Conservation (phyloP, 2,329 filamentous ascomycete genomes). For the Zasmidium cellare region DNA sequence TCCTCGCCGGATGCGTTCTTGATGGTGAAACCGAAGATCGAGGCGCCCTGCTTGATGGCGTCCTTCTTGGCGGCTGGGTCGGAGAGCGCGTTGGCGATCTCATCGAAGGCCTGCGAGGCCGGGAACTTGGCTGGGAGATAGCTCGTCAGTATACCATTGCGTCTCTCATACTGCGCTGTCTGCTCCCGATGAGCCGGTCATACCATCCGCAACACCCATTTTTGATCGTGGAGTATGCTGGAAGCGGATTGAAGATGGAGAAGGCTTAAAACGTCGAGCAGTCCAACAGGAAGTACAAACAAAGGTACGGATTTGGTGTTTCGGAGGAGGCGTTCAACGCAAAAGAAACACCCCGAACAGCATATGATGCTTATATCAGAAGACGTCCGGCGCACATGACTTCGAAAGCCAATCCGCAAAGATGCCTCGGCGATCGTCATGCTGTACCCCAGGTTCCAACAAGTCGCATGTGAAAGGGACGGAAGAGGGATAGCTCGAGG, state of each 20-base stretch:
- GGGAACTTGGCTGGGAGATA: slow-evolving; percentile 64
- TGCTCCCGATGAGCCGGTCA: background rate
- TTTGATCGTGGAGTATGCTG: background rate
- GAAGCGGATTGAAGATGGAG: background rate
- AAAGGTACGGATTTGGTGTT: background rate
- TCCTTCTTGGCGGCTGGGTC: slow-evolving; percentile 74
- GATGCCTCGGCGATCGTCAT: slow-evolving; percentile 11
- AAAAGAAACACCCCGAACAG: background rate
- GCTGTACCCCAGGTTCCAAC: slow-evolving; percentile 7
- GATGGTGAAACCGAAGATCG: slow-evolving; percentile 85
- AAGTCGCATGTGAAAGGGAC: slow-evolving; percentile 13
- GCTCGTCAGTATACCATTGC: background rate
- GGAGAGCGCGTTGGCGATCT: slow-evolving; percentile 72
- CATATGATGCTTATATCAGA: slow-evolving; percentile 17
- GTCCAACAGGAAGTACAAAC: background rate
- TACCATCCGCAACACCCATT: slow-evolving; percentile 2
- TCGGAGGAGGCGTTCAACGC: background rate
- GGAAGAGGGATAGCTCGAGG: background rate
- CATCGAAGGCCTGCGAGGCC: slow-evolving; percentile 86
- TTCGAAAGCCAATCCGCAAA: background rate
- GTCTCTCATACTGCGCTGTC: background rate
- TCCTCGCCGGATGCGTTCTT: slow-evolving; percentile 83
- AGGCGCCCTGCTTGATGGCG: slow-evolving; percentile 84
- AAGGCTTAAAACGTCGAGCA: background rate
- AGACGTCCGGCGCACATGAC: slow-evolving; percentile 14